Base-by-base conservation (phyloP, 2,329 filamentous ascomycete genomes). In the Fusarium irregulare region DNA sequence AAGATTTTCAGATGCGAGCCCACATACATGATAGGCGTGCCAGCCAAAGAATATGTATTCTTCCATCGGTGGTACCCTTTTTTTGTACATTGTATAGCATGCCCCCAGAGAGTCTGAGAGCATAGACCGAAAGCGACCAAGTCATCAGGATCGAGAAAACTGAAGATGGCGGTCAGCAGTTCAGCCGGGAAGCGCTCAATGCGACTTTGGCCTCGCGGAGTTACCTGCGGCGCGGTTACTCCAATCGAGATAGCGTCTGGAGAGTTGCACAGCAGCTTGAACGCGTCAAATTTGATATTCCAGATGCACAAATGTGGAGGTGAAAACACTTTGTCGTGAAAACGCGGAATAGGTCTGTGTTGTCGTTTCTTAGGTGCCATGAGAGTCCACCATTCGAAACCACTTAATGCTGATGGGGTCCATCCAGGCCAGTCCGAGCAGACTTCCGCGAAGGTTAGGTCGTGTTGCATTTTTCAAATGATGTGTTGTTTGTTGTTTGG, bases 171-270 rank as follows among this genome's bases (percentile, higher is more conserved):
- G 5, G 8, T 10, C 3, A 60, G 9, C 0, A 70, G 37, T 12
- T 70, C 67, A 4, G 30, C 2, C 1, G 61, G 67, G 2, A 70
- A 46, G 14, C 9, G 20, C 25, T 69, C 57, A 2, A 69, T 9
- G 0, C 4, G 2, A 1, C 16, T 20, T 9, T 41, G 28, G 4
- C 18, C 14, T 10, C 4, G n/a, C 5, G 27, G 16, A 3, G 4
- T 9, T 4, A 41, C 1, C 7, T 8, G 3, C 8, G n/a, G 4
- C 1, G 42, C 10, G 18, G 4, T n/a, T 11, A 7, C 6, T 0
- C 21, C 9, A 7, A 41, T 40, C 1, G 27, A 5, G 6, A 42
- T 13, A 2, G 6, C 21, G 2, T 40, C 53, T 7, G 37, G 16
- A 0, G 60, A 56, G 30, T 66, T 66, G 9, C 53, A 62, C 9